Evolutionary conservation across 805 yeast species (phyloP).

Genomic region (Barnettozyma salicaria): DNA sequence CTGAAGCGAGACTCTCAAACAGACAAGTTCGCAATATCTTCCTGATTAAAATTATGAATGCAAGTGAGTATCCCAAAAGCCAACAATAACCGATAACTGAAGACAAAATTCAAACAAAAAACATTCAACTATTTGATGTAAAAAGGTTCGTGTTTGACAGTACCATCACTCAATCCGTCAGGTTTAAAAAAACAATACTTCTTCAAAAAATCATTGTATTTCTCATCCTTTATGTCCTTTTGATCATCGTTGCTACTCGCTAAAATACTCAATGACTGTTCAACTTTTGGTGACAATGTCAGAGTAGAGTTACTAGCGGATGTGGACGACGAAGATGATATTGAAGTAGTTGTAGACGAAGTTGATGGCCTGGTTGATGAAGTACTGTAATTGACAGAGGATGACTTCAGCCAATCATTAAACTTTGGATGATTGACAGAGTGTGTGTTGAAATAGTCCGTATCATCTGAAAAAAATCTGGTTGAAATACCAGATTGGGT

Average conservation of each 20-base stretch:
- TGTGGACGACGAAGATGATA: conserved; percentile 5
- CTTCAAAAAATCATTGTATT: conserved; percentile 23
- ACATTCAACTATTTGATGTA: conserved; percentile 1
- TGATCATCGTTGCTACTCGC: not conserved
- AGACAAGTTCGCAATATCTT: too few species aligned
- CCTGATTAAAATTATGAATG: too few species aligned
- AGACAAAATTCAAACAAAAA: not conserved
- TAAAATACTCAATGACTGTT: not conserved
- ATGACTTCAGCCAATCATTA: conserved; percentile 8
- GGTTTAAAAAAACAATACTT: conserved; percentile 26
- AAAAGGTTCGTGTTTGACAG: not conserved
- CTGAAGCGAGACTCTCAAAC: too few species aligned
- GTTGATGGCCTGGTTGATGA: conserved; percentile 6
- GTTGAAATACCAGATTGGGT: conserved; percentile 7
- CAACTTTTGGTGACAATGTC: conserved; percentile 1
- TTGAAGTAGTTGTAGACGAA: conserved; percentile 8
- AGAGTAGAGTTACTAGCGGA: conserved; percentile 4
- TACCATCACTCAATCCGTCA: conserved; percentile 11
- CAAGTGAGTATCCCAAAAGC: too few species aligned
- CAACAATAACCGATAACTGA: not conserved
- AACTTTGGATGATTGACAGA: conserved; percentile 12
- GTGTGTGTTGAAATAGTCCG: conserved; percentile 22
- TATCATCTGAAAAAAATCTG: conserved; percentile 26
- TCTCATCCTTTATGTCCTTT: conserved; percentile 5
- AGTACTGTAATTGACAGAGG: conserved; percentile 13